These are phyloP conservation scores for Aurifilum marmelostoma DNA, from an alignment of 2,329 filamentous ascomycete species.

Conservation along the genomic window DNA sequence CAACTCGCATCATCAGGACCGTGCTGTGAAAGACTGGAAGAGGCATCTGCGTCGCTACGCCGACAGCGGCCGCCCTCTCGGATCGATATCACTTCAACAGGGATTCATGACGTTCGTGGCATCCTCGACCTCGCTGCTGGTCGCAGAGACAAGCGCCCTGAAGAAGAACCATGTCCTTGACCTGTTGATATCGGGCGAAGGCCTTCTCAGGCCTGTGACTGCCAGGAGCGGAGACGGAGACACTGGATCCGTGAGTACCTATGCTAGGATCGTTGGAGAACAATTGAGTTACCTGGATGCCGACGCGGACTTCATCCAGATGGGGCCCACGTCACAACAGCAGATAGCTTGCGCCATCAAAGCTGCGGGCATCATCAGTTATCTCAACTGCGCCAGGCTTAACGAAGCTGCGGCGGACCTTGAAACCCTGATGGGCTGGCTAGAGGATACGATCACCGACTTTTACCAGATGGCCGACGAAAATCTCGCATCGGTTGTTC, in stretches of 20 bases:
- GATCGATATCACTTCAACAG: constrained; percentile 87
- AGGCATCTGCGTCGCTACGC: constrained; percentile 83
- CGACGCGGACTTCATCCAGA: constrained; percentile 84
- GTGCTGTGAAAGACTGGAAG: constrained; percentile 81
- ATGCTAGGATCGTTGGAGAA: constrained; percentile 75
- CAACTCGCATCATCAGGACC: constrained; percentile 70
- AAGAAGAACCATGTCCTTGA: constrained; percentile 71
- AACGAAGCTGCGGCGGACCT: constrained; percentile 81
- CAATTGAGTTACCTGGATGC: constrained; percentile 88
- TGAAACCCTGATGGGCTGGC: constrained; percentile 79
- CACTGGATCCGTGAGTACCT: constrained; percentile 60
- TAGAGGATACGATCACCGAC: constrained; percentile 81
- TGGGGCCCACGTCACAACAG: constrained; percentile 86
- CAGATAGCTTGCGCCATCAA: constrained; percentile 85
- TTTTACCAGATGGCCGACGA: constrained; percentile 80
- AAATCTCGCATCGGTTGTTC: constrained; percentile 73
- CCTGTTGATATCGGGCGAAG: constrained; percentile 65
- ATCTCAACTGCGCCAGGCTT: constrained; percentile 81
- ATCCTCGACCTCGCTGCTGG: constrained; percentile 73
- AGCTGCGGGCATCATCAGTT: constrained; percentile 78
- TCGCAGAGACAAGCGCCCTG: constrained; percentile 64
- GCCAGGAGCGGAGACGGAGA: constrained; percentile 53
- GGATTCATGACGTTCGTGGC: constrained; percentile 86
- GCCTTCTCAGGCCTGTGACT: constrained; percentile 48
- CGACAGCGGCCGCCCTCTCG: constrained; percentile 76